Percentiles rank a stretch among this genome's conserved stretches.
Evolutionary conservation across 192 early-diverging fungal species (phyloP).

Genomic region (Entrophospora sp.): DNA sequence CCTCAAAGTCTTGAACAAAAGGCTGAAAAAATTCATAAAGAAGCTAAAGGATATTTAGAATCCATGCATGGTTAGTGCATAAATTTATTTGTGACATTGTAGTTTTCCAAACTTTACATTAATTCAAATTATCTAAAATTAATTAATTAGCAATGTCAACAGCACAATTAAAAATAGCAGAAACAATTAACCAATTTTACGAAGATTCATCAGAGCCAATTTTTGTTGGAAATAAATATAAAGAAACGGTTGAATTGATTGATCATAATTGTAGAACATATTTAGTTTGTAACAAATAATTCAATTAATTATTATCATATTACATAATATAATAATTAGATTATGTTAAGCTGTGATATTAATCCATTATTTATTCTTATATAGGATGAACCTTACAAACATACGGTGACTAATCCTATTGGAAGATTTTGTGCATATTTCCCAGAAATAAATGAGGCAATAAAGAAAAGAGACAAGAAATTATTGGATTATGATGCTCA

Average conservation of each 20-base stretch:
- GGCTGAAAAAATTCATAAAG: conserved; percentile 74
- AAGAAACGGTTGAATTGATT: conserved; percentile 67
- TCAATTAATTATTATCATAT: no score
- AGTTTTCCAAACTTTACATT: background rate
- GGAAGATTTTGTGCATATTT: conserved; percentile 77
- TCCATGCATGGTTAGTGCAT: conserved; percentile 56
- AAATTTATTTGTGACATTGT: background rate
- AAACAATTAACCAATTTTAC: conserved; percentile 83
- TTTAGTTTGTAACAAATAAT: conserved; percentile 45
- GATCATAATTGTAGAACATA: conserved; percentile 72
- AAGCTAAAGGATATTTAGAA: conserved; percentile 89
- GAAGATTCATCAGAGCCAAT: conserved; percentile 71
- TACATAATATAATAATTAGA: background rate
- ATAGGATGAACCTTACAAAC: conserved; percentile 72
- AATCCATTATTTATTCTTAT: background rate
- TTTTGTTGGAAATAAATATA: conserved; percentile 74
- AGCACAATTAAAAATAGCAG: conserved; percentile 76
- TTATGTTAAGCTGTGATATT: no score
- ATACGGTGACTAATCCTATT: conserved; percentile 85
- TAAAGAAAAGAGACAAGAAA: conserved; percentile 82
- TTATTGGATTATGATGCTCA: conserved; percentile 83
- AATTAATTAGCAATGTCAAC: conserved; percentile 60
- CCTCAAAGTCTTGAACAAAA: conserved; percentile 77
- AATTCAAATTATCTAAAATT: background rate
- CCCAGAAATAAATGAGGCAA: conserved; percentile 89